Evolutionary conservation across 2,329 filamentous ascomycete genomes (phyloP), one percentile per base, ranked within the genome.

Genomic region (Aureobasidium lini): DNA sequence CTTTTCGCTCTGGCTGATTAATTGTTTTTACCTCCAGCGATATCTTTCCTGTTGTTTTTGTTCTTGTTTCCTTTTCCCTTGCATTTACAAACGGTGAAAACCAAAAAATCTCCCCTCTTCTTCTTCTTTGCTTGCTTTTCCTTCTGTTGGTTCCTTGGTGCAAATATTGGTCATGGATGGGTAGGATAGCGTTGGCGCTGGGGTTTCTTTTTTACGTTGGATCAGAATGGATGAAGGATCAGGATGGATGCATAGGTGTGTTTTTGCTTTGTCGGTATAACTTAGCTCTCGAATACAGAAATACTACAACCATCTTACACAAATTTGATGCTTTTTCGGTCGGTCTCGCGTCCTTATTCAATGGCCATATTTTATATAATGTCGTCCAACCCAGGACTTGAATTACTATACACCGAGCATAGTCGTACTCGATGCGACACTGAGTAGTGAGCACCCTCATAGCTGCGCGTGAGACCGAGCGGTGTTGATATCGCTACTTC

Each of bases 1-100:
- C 77, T 90, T 9, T 90, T 90, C 70, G 84, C 87, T 63, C 84
- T 90, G 78, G 88, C 84, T 37, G 87, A 90, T 70, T 52, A 29
- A 43, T 42, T 53, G 28, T 34, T 8, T 43, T 54, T 23, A 23
- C 23, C 23, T 23, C 23, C 23, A 23, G 23, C 11, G 11, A 15
- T 8, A 4, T 34, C 3, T 18, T 31, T 23, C n/a, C 9, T 31
- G 13, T 15, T 48, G 11, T 28, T 50, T 15, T 11, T 52, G 28
- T n/a, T 39, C 36, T 39, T 16, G 6, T 40, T 40, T 40, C n/a
- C 34, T 28, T 37, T 23, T 32, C 16, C 15, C 31, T 23, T 49
- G 46, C 46, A n/a, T 49, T 49, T 13, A 34, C 46, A 36, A 36
- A 36, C 7, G 42, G 42, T 23, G 42, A 44, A 32, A 13, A 11